Evolutionary conservation across 495 filamentous ascomycete species (phyloP).

Genomic region (Platismatia glauca): DNA sequence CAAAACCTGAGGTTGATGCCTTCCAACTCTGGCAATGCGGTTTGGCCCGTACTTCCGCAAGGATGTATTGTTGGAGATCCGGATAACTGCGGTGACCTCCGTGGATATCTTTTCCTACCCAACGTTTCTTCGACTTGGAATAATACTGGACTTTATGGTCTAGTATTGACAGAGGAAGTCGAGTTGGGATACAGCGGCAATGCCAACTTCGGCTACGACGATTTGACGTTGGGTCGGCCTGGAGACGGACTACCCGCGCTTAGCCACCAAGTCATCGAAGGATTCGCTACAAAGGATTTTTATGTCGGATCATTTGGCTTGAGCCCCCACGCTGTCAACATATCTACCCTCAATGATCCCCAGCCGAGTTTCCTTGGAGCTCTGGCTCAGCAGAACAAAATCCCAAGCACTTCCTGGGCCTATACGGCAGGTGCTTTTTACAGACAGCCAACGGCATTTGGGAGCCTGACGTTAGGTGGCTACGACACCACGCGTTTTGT

Average conservation of each 20-base stretch:
- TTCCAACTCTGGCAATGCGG: constrained; percentile 26
- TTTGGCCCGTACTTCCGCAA: constrained; percentile 30
- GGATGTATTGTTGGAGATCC: constrained; percentile 30
- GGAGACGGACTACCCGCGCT: constrained; percentile 17
- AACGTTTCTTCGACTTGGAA: constrained; percentile 27
- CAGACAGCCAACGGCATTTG: constrained; percentile 32
- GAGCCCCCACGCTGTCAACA: constrained; percentile 25
- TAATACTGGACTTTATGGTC: constrained; percentile 22
- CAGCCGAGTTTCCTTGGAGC: constrained; percentile 26
- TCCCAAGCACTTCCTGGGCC: constrained; percentile 26
- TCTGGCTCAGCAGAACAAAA: constrained; percentile 19
- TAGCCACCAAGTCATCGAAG: constrained; percentile 24
- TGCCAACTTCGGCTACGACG: constrained; percentile 29
- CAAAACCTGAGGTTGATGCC: constrained; percentile 28
- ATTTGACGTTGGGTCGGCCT: constrained; percentile 24
- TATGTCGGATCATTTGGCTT: constrained; percentile 30
- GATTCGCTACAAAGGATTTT: constrained; percentile 27
- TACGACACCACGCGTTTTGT: constrained; percentile 44
- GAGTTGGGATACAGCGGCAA: constrained; percentile 27
- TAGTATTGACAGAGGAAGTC: constrained; percentile 18
- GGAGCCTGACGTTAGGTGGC: constrained; percentile 46
- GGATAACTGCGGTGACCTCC: constrained; percentile 23
- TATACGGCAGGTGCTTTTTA: constrained; percentile 32
- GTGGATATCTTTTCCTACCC: constrained; percentile 29
- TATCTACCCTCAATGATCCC: constrained; percentile 23